Evolutionary conservation across 495 filamentous ascomycete genomes (phyloP).

Genomic region (Podospora pseudopauciseta): DNA sequence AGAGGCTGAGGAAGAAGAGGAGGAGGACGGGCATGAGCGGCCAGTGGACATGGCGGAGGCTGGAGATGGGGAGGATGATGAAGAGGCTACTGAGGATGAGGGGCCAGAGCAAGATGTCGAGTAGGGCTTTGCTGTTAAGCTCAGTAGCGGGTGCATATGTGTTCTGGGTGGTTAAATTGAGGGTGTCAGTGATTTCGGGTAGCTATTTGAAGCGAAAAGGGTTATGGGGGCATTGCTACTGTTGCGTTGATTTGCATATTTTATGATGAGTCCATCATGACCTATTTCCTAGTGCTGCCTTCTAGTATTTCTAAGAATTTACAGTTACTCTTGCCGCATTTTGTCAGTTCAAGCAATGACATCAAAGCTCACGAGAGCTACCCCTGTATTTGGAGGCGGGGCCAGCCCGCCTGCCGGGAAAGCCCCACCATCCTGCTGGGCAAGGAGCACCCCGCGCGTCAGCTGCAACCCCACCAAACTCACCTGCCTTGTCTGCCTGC

Average conservation of each 20-base stretch:
- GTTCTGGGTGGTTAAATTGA: no score
- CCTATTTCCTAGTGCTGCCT: no score
- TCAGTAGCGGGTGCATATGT: no score
- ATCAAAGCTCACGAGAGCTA: background rate
- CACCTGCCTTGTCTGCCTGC: background rate
- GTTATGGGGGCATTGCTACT: no score
- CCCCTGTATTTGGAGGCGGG: background rate
- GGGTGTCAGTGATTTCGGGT: no score
- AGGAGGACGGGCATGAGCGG: conserved; percentile 9
- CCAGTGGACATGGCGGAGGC: background rate
- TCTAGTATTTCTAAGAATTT: no score
- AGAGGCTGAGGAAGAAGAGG: conserved; percentile 22
- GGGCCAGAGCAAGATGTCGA: conserved; percentile 15
- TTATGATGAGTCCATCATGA: no score
- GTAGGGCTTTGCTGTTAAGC: background rate
- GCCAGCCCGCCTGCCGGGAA: background rate
- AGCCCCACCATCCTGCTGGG: background rate
- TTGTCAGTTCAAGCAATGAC: no score
- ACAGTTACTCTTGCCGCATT: no score
- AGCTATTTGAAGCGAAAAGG: no score
- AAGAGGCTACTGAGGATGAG: conserved; percentile 11
- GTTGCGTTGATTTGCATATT: no score
- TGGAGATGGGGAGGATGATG: conserved; percentile 2
- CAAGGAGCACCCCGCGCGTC: background rate
- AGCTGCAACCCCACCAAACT: conserved; percentile 5